phyloP scores from a whole-genome alignment of 2,329 filamentous ascomycete genomes.

The Aspergillus awamori region DNA sequence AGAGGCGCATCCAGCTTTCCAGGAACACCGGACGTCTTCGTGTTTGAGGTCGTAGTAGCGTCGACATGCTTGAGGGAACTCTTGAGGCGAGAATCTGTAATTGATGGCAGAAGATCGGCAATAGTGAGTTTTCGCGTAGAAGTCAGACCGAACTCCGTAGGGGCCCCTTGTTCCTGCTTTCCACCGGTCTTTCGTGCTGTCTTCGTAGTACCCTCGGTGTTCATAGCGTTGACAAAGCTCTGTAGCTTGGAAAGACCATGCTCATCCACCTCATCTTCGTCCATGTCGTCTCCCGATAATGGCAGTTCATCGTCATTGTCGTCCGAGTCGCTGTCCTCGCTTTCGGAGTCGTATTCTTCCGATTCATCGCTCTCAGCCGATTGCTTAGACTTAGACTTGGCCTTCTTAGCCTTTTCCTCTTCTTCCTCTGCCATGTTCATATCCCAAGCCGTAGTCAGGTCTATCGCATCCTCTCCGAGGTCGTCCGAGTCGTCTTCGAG shows the following conservation, averaged over 20 bases:
- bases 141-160: conserved; percentile 61
- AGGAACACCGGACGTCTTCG: conserved; percentile 57
- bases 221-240: conserved; percentile 69
- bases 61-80: conserved; percentile 75
- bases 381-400: conserved; percentile 31
- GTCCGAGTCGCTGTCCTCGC: conserved; percentile 45
- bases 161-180: conserved; percentile 65
- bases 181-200: conserved; percentile 41
- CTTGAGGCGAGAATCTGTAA: conserved; percentile 74
- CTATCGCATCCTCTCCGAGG: conserved; percentile 64
- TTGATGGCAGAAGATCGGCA: conserved; percentile 71
- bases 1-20: conserved; percentile 81
- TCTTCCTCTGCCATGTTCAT: conserved; percentile 50
- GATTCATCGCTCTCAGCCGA: conserved; percentile 35
- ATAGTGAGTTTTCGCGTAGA: conserved; percentile 71
- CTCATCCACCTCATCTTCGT: conserved; percentile 21
- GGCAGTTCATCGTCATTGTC: conserved; percentile 29
- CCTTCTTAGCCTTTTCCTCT: conserved; percentile 40
- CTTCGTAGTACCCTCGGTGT: conserved; percentile 42
- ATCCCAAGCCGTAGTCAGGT: conserved; percentile 65
- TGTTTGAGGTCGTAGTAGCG: conserved; percentile 36
- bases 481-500: conserved; percentile 61
- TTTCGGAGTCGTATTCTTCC: conserved; percentile 45
- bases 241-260: conserved; percentile 65
- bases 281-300: conserved; percentile 43